Base-by-base conservation (phyloP, 768 basidiomycete genomes). In the Cubamyces lactineus region DNA sequence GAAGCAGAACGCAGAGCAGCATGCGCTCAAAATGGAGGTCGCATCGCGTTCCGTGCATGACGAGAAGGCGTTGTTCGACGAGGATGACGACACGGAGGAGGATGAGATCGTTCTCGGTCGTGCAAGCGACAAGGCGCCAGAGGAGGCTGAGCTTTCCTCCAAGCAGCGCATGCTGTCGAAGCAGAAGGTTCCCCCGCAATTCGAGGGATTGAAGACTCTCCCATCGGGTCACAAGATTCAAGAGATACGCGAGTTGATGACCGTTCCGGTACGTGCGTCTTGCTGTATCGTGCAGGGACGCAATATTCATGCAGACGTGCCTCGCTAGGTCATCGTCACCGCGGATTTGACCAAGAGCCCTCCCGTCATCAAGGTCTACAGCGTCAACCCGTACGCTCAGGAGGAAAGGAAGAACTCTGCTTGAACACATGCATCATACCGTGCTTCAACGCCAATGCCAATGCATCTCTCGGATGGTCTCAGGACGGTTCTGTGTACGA, bases 311-410 rank as follows among this genome's bases (percentile, higher is more conserved):
- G 47, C 47, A 1, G 11, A 7, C 12, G 30, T 49, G 64, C 55
- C 39, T 55, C n/a, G 21, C 42, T 67, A 94, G 92, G 94, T 96
- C 67, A 96, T 97, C 70, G 88, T 97, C 67, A 96, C 94, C 43
- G 94, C 94, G 34, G 95, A 98, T 74, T 77, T 96, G 68, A 94
- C 93, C 64, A 97, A 96, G 85, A 94, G 91, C 68, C 95, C 95
- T 42, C 95, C 95, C 4, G 92, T 98, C 70, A 91, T 98, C 82
- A 96, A 97, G 76, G 94, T 98, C 59, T 95, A 95, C 81, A 94
- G 93, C 69, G 91, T 94, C 70, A 95, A 95, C 72, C 94, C 94
- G 8, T 96, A 92, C 74, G 88, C 92, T 43, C 82, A 83, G 63
- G 75, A 78, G 65, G 84, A 83, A 74, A 80, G 80, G 61, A 59